Evolutionary conservation across 2,329 filamentous ascomycete species (phyloP).

Genomic region (Purpureocillium lavendulum): DNA sequence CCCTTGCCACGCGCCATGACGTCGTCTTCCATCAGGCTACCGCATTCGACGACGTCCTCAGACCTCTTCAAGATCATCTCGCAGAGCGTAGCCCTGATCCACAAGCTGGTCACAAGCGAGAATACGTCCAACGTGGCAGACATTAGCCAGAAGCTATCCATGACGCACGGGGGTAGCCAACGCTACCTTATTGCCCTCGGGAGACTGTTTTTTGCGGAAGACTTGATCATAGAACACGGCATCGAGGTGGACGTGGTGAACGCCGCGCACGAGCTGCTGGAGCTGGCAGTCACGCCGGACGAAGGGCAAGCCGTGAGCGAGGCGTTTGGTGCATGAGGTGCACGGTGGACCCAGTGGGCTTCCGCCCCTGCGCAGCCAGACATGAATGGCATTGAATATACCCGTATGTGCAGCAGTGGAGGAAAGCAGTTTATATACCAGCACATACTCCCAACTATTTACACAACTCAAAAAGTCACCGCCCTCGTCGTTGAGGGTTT

Average conservation of each 20-base stretch:
- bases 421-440: too few species aligned
- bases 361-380: background rate
- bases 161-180: conserved; percentile 64
- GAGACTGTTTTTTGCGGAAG: conserved; percentile 77
- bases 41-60: conserved; percentile 12
- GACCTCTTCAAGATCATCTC: conserved; percentile 38
- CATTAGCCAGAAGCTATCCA: conserved; percentile 62
- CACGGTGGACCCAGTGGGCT: too few species aligned
- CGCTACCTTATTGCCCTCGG: conserved; percentile 77
- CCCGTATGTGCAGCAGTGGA: too few species aligned
- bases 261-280: conserved; percentile 72
- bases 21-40: conserved; percentile 1
- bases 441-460: too few species aligned
- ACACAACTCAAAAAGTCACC: too few species aligned
- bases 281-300: conserved; percentile 73
- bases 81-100: conserved; percentile 39
- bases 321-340: conserved; percentile 28
- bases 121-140: conserved; percentile 40
- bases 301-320: conserved; percentile 38
- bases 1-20: conserved; percentile 8
- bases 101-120: conserved; percentile 42
- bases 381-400: background rate
- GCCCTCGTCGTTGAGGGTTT: too few species aligned
- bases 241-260: conserved; percentile 73
- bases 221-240: conserved; percentile 65